Evolutionary conservation across 352 stramenopile genomes (phyloP).

Genomic region (Phytophthora sansomeana): DNA sequence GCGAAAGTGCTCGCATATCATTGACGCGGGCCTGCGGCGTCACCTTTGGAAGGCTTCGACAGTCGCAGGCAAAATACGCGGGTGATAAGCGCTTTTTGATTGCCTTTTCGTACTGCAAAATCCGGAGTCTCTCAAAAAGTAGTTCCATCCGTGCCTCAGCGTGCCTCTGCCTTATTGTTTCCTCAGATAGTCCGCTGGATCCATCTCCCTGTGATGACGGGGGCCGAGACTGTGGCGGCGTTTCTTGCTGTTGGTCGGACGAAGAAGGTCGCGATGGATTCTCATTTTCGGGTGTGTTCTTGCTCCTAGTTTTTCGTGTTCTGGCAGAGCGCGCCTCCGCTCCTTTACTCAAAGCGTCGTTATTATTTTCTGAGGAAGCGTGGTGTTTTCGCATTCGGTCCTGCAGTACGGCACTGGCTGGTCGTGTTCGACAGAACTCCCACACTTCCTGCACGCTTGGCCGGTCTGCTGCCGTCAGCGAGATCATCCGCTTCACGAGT

Average conservation of each 20-base stretch:
- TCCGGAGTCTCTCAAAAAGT: slow-evolving; percentile 71
- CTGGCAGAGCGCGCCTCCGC: slow-evolving; percentile 5
- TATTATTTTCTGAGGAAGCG: slow-evolving; percentile 30
- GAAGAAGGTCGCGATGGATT: slow-evolving; percentile 24
- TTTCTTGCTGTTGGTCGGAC: slow-evolving; percentile 38
- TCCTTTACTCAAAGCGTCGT: slow-evolving; percentile 14
- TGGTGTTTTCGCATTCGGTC: slow-evolving; percentile 31
- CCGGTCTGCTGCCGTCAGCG: slow-evolving; percentile 60
- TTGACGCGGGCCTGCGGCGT: slow-evolving; percentile 50
- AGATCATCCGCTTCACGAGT: slow-evolving; percentile 81
- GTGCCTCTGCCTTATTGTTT: slow-evolving; percentile 40
- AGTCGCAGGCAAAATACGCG: slow-evolving; percentile 58
- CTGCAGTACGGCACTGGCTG: slow-evolving; percentile 44
- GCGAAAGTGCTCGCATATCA: slow-evolving; percentile 51
- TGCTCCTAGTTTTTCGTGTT: slow-evolving; percentile 21
- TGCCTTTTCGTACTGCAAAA: slow-evolving; percentile 55
- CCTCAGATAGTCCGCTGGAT: slow-evolving; percentile 19
- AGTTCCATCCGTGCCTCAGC: slow-evolving; percentile 66
- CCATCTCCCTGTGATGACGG: slow-evolving; percentile 42
- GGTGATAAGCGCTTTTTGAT: slow-evolving; percentile 52
- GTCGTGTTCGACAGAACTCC: slow-evolving; percentile 51
- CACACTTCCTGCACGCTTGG: slow-evolving; percentile 77
- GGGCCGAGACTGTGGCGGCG: slow-evolving; percentile 36
- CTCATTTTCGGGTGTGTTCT: slow-evolving; percentile 27
- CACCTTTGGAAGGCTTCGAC: slow-evolving; percentile 22